Evolutionary conservation across 2,329 filamentous ascomycete genomes (phyloP).

Genomic region (Blastomyces parvus): DNA sequence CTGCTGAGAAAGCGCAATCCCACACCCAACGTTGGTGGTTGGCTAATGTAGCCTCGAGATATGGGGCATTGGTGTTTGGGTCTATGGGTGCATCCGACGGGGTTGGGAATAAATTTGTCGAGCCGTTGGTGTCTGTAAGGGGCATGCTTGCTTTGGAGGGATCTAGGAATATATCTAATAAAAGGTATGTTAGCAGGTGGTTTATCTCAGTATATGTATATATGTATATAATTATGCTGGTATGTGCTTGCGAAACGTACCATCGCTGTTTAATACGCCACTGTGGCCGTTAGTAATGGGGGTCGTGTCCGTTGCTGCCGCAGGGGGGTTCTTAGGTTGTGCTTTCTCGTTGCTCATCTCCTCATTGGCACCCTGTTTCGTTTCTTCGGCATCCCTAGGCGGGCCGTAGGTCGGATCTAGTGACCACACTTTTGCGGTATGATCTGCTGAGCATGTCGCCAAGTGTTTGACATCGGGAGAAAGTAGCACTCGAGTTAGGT

Average conservation of each 20-base stretch:
- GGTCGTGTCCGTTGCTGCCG: not conserved
- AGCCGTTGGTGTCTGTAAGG: conserved; percentile 3
- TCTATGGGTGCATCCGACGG: conserved; percentile 34
- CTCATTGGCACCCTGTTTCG: conserved; percentile 5
- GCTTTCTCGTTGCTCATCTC: not conserved
- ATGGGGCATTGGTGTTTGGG: conserved; percentile 48
- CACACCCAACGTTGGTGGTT: conserved; percentile 95
- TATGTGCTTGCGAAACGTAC: not conserved
- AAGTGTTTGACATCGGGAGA: conserved; percentile 91
- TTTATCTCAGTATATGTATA: not conserved
- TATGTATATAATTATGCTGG: not conserved
- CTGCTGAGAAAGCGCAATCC: conserved; percentile 92
- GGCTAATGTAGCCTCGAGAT: conserved; percentile 75
- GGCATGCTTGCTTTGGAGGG: conserved; percentile 1
- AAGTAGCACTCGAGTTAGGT: conserved; percentile 83
- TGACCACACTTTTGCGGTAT: conserved; percentile 94
- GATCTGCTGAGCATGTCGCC: conserved; percentile 86
- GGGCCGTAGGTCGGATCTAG: conserved; percentile 57
- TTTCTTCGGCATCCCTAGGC: conserved; percentile 27
- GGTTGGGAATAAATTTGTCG: conserved; percentile 22
- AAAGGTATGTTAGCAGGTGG: not conserved
- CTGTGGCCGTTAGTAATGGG: not conserved
- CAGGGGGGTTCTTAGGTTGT: not conserved
- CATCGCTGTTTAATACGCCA: not conserved
- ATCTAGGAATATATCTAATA: conserved; percentile 5